Evolutionary conservation across 345 rosid genomes (phyloP).

Genomic region (Rhizophora apiculata): DNA sequence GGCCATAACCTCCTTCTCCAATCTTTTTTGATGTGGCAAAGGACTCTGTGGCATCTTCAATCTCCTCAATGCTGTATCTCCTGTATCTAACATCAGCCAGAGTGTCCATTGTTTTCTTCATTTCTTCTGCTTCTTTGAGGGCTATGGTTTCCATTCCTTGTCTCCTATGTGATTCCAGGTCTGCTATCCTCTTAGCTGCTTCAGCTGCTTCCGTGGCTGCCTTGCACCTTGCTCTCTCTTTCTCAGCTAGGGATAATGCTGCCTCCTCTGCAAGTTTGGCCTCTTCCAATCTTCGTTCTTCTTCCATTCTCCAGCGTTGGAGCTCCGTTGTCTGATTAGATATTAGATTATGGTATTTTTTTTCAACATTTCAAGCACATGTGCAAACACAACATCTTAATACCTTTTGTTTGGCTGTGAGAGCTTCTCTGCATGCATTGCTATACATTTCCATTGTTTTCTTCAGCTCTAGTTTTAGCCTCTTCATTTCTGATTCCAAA

Average conservation of each 20-base stretch:
- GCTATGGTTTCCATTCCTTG: conserved; percentile 43
- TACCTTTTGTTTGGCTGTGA: conserved; percentile 79
- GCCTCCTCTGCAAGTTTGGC: conserved; percentile 59
- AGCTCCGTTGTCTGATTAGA: conserved; percentile 65
- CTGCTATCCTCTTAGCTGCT: conserved; percentile 58
- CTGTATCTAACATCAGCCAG: conserved; percentile 51
- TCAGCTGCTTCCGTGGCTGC: conserved; percentile 70
- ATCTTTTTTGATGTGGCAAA: conserved; percentile 54
- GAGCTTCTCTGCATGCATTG: conserved; percentile 84
- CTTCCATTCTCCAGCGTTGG: conserved; percentile 64
- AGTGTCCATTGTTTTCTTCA: conserved; percentile 28
- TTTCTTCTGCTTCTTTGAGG: conserved; percentile 50
- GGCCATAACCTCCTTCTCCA: conserved; percentile 98
- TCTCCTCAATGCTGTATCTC: conserved; percentile 70
- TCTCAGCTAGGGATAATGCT: conserved; percentile 46
- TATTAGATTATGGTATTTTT: not conserved
- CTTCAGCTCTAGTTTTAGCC: conserved; percentile 74
- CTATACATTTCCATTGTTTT: conserved; percentile 82
- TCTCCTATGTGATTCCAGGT: conserved; percentile 59
- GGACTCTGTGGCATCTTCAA: conserved; percentile 68
- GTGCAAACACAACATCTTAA: not conserved
- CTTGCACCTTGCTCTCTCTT: conserved; percentile 57
- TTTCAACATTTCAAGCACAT: not conserved
- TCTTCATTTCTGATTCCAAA: conserved; percentile 79
- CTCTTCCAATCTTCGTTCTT: conserved; percentile 55